Conservation (phyloP, 2,329 filamentous ascomycete genomes). For the Leptographium galeiforme region DNA sequence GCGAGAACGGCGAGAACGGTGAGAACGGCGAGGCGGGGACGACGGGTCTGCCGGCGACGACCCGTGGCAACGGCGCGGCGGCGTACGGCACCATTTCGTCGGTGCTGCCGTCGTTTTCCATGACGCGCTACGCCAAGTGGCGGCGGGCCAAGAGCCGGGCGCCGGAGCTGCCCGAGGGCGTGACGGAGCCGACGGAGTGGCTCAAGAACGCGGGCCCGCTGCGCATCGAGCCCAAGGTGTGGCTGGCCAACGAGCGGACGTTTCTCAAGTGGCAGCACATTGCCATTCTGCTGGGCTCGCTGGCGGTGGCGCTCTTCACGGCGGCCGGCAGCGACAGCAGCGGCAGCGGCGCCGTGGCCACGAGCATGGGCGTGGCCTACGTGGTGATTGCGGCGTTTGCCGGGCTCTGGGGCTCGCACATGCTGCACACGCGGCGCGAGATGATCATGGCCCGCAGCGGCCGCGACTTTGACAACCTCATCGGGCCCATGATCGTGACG, state of each 20-base stretch:
- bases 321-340: slow-evolving; percentile 40
- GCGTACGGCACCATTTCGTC: slow-evolving; percentile 49
- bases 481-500: slow-evolving; percentile 75
- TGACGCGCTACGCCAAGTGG: slow-evolving; percentile 58
- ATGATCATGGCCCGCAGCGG: slow-evolving; percentile 80
- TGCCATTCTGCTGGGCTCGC: slow-evolving; percentile 67
- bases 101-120: slow-evolving; percentile 70
- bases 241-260: slow-evolving; percentile 95
- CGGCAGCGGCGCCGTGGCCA: slow-evolving; percentile 58
- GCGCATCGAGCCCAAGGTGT: slow-evolving; percentile 93
- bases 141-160: slow-evolving; percentile 26
- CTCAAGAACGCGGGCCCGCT: slow-evolving; percentile 91
- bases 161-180: slow-evolving; percentile 62
- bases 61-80: neutral
- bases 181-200: slow-evolving; percentile 73
- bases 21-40: slow-evolving; percentile 18
- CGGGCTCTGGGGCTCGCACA: slow-evolving; percentile 74
- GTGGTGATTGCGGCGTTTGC: slow-evolving; percentile 71
- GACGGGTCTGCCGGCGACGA: slow-evolving; percentile 4
- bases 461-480: slow-evolving; percentile 81
- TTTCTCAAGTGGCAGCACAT: slow-evolving; percentile 99
- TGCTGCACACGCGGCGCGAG: slow-evolving; percentile 60
- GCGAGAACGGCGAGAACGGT: slow-evolving; percentile 2
- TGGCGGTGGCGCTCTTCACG: slow-evolving; percentile 79
- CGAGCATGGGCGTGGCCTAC: slow-evolving; percentile 70